phyloP scores from a whole-genome alignment of 1,284 basidiomycete genomes.

The Pterulicium gracile region DNA sequence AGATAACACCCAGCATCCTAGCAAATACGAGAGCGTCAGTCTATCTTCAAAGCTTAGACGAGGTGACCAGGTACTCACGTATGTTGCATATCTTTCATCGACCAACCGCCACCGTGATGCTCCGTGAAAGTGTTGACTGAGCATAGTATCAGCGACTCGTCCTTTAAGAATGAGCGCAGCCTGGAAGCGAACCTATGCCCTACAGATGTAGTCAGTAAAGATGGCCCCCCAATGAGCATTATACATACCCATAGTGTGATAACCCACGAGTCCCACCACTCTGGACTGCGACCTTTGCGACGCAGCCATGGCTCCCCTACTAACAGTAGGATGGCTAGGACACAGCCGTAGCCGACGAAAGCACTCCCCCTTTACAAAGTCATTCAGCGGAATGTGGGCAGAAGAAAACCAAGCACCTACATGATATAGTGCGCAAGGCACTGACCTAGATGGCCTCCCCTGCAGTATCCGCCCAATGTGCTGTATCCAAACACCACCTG shows the following conservation, averaged over 20 bases:
- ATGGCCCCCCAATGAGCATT: too few species aligned
- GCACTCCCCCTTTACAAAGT: slow-evolving; percentile 43
- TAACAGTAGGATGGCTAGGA: slow-evolving; percentile 78
- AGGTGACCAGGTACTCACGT: slow-evolving; percentile 39
- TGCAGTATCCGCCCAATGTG: slow-evolving; percentile 59
- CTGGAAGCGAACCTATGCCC: slow-evolving; percentile 43
- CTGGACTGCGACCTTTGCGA: slow-evolving; percentile 64
- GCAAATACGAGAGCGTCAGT: slow-evolving; percentile 7
- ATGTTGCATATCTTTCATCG: slow-evolving; percentile 92
- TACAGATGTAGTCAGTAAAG: slow-evolving; percentile 14
- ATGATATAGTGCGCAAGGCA: slow-evolving; percentile 89
- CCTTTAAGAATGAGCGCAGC: slow-evolving; percentile 2
- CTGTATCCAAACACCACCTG: slow-evolving; percentile 74
- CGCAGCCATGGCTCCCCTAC: slow-evolving; percentile 79
- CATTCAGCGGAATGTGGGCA: neutral
- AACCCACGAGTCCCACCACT: slow-evolving; percentile 87
- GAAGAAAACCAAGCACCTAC: slow-evolving; percentile 19
- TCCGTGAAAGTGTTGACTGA: slow-evolving; percentile 91
- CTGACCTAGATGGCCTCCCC: slow-evolving; percentile 63
- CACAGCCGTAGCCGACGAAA: slow-evolving; percentile 80
- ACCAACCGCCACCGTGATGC: slow-evolving; percentile 74
- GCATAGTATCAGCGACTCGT: slow-evolving; percentile 12
- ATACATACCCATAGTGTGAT: slow-evolving; percentile 76
- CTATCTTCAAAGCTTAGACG: neutral
- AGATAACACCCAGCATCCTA: slow-evolving; percentile 51